A percentile compares a stretch with the other conserved stretches of the same genome.
Conservation (phyloP, 257 asterid genomes). For the Plectranthus barbatus region DNA sequence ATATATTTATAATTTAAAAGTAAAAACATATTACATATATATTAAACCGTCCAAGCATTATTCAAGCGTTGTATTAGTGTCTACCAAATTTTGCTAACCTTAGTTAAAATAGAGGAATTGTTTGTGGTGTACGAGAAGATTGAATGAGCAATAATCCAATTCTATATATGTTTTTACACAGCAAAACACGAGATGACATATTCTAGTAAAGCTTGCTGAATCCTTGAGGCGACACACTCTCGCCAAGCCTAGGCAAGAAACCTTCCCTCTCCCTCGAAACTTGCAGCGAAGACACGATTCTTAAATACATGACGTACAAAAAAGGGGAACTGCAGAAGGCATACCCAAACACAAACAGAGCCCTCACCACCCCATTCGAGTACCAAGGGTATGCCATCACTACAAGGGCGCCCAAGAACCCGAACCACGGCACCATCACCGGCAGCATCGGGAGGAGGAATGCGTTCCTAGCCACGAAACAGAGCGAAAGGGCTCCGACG, state of each 20-base stretch:
- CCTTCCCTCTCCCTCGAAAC: constrained; percentile 67
- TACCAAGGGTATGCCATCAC: constrained; percentile 92
- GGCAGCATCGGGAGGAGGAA: constrained; percentile 64
- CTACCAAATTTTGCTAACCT: too few relatives aligned
- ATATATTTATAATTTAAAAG: too few relatives aligned
- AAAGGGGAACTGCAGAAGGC: constrained; percentile 69
- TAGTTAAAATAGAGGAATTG: too few relatives aligned
- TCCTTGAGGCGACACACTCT: constrained; percentile 42
- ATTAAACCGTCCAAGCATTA: too few relatives aligned
- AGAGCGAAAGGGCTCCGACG: constrained; percentile 56
- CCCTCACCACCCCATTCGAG: constrained; percentile 64
- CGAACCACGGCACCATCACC: constrained; percentile 59
- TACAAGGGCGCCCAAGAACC: constrained; percentile 57
- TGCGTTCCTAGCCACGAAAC: constrained; percentile 45
- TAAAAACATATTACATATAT: too few relatives aligned
- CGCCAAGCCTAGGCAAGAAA: constrained; percentile 65
- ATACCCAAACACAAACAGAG: constrained; percentile 56
- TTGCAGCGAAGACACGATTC: constrained; percentile 50
- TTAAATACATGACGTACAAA: constrained; percentile 41
- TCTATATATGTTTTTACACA: too few relatives aligned
- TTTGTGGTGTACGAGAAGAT: too few relatives aligned
- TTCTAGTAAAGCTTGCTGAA: constrained; percentile 58
- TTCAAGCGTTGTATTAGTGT: too few relatives aligned
- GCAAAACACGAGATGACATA: background rate
- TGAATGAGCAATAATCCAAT: background rate